Conservation (phyloP, 2,329 filamentous ascomycete species). For the Sclerotinia nivalis region DNA sequence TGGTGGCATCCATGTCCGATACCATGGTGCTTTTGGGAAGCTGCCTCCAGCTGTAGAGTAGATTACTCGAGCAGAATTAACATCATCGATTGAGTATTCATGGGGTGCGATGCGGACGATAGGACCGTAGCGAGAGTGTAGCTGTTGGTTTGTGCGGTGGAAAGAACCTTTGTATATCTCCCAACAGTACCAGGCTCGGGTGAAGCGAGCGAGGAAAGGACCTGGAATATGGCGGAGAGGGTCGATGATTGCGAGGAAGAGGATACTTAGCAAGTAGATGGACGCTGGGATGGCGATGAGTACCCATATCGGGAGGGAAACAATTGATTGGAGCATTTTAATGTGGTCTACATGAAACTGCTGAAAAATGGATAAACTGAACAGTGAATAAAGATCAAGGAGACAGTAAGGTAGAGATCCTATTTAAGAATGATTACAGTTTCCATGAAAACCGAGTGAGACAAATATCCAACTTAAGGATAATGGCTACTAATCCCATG, state of each 20-base stretch:
- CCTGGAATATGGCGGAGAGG: slow-evolving; percentile 48
- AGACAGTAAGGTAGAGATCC: not conserved
- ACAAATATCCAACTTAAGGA: too few species aligned
- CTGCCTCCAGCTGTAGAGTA: slow-evolving; percentile 45
- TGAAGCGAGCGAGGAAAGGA: slow-evolving; percentile 48
- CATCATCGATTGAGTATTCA: slow-evolving; percentile 50
- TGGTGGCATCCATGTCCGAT: slow-evolving; percentile 34
- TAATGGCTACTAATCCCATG: too few species aligned
- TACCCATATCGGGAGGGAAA: slow-evolving; percentile 3
- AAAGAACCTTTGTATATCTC: slow-evolving; percentile 31
- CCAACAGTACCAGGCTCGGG: slow-evolving; percentile 47
- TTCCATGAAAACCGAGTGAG: too few species aligned
- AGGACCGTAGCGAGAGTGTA: slow-evolving; percentile 50
- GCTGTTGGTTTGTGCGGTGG: slow-evolving; percentile 28
- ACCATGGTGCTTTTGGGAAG: slow-evolving; percentile 30
- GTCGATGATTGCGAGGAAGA: not conserved
- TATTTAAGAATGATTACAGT: too few species aligned
- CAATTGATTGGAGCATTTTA: slow-evolving; percentile 10
- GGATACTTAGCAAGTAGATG: slow-evolving; percentile 11
- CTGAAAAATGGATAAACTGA: not conserved
- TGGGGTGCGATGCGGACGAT: slow-evolving; percentile 52
- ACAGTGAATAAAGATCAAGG: not conserved
- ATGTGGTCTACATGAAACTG: not conserved
- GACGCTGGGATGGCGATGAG: not conserved
- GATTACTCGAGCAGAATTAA: slow-evolving; percentile 45